phyloP scores from a whole-genome alignment of 139 green algal genomes.

The Coelastrella sp. region DNA sequence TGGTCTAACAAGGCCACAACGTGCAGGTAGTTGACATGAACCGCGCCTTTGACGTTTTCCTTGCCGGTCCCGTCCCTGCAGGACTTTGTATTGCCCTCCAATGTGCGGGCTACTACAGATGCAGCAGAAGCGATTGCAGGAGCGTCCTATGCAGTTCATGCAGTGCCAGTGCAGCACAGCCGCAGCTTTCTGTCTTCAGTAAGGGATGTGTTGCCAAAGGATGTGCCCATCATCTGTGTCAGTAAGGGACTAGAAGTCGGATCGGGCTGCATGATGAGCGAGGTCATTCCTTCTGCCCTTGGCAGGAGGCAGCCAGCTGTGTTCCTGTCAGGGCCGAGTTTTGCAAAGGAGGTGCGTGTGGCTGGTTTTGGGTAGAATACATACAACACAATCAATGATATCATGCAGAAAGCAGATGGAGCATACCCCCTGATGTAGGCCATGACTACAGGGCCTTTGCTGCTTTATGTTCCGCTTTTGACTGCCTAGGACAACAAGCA shows the following conservation, averaged over 20 bases:
- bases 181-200: slow-evolving; percentile 84
- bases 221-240: slow-evolving; percentile 94
- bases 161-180: slow-evolving; percentile 94
- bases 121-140: slow-evolving; percentile 79
- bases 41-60: not conserved
- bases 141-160: slow-evolving; percentile 81
- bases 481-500: too few species aligned
- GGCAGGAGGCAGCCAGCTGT: slow-evolving; percentile 86
- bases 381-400: too few species aligned
- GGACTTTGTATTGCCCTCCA: slow-evolving; percentile 84
- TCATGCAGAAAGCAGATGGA: too few species aligned
- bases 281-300: slow-evolving; percentile 92
- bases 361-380: not conserved
- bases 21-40: too few species aligned
- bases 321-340: slow-evolving; percentile 95
- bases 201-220: slow-evolving; percentile 79
- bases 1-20: too few species aligned
- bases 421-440: too few species aligned
- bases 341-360: slow-evolving; percentile 87
- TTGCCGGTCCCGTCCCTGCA: slow-evolving; percentile 4
- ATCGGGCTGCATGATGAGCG: slow-evolving; percentile 91
- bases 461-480: too few species aligned
- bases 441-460: too few species aligned
- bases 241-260: slow-evolving; percentile 87
- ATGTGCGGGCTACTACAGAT: slow-evolving; percentile 87